Conservation (phyloP, 441 rosid species). For the Populus hybrid region DNA sequence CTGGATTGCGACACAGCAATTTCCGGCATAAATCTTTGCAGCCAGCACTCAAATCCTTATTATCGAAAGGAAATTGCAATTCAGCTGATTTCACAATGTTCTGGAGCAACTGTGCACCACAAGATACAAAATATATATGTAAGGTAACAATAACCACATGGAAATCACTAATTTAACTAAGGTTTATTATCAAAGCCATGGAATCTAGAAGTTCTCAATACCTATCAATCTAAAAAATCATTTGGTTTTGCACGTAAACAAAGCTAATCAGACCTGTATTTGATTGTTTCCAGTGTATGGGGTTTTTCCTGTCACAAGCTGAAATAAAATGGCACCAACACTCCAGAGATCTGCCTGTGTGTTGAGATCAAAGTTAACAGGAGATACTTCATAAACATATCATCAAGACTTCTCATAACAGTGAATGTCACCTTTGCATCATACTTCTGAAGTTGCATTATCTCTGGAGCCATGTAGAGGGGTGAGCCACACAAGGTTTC, state of each 20-base stretch:
- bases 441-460: slow-evolving; percentile 98
- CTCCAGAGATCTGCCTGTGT: slow-evolving; percentile 99
- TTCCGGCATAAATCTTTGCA: slow-evolving; percentile 91
- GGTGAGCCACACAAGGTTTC: slow-evolving; percentile 99
- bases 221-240: not conserved
- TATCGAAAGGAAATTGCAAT: slow-evolving; percentile 66
- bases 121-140: slow-evolving; percentile 18
- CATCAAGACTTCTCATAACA: slow-evolving; percentile 1
- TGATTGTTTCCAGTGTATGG: slow-evolving; percentile 93
- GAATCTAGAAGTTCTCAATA: not conserved
- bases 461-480: slow-evolving; percentile 99
- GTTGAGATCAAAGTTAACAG: slow-evolving; percentile 39
- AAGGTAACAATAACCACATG: slow-evolving; percentile 14
- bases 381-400: slow-evolving; percentile 10
- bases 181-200: slow-evolving; percentile 8
- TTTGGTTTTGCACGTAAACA: not conserved
- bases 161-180: slow-evolving; percentile 9
- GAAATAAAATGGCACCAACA: slow-evolving; percentile 92
- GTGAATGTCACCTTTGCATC: slow-evolving; percentile 80
- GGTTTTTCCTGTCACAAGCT: slow-evolving; percentile 90
- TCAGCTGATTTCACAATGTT: slow-evolving; percentile 82
- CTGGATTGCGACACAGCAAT: slow-evolving; percentile 91
- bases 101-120: slow-evolving; percentile 74
- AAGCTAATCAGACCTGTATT: slow-evolving; percentile 56
- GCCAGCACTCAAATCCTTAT: slow-evolving; percentile 52